Percentiles rank a stretch among this genome's conserved stretches.
Evolutionary conservation across 257 asterid species (phyloP).

Genomic region (Jacaranda mimosifolia): DNA sequence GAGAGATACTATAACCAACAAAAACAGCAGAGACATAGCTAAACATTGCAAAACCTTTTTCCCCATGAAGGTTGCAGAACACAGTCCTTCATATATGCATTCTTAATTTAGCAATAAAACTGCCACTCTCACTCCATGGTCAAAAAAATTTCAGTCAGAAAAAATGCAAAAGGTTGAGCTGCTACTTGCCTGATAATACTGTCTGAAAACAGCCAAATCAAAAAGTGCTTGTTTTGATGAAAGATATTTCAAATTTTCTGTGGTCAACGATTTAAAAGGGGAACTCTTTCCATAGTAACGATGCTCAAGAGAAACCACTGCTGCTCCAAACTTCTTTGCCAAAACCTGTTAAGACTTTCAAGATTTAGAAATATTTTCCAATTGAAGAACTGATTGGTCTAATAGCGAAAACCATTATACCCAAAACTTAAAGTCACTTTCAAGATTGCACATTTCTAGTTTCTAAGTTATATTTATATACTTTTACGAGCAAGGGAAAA

Average conservation of each 20-base stretch:
- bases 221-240: conserved; percentile 97
- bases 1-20: too few relatives aligned
- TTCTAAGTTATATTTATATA: not conserved
- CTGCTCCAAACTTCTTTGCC: conserved; percentile 97
- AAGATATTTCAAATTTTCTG: conserved; percentile 80
- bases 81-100: not conserved
- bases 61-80: conserved; percentile 16
- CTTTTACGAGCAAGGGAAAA: conserved; percentile 5
- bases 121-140: not conserved
- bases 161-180: not conserved
- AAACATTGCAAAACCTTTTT: conserved; percentile 2
- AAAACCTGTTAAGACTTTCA: conserved; percentile 64
- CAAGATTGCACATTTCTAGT: conserved; percentile 18
- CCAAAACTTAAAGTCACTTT: conserved; percentile 11
- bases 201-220: conserved; percentile 92
- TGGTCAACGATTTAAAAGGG: conserved; percentile 76
- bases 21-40: too few relatives aligned
- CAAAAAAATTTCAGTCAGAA: not conserved
- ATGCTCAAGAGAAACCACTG: conserved; percentile 88
- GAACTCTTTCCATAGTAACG: conserved; percentile 95
- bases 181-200: conserved; percentile 84
- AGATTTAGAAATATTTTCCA: conserved; percentile 40
- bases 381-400: conserved; percentile 17
- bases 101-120: conserved; percentile 9
- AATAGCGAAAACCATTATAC: conserved; percentile 10